Base-by-base conservation (phyloP, 2,329 filamentous ascomycete species). In the Drechmeria coniospora region DNA sequence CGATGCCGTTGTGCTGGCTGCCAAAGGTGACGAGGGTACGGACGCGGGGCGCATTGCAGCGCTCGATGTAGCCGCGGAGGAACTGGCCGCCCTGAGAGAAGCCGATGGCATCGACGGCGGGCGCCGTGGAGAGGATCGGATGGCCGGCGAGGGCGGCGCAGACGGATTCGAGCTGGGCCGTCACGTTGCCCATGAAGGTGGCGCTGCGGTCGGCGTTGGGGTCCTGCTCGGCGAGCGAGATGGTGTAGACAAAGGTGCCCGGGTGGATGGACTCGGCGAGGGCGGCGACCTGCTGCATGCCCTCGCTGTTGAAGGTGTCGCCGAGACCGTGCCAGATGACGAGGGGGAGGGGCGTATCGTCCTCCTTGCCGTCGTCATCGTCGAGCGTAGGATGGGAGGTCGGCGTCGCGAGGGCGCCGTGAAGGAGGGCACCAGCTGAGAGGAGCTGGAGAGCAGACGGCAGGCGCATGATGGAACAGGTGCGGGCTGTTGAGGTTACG, bases 41-140 rank as follows among this genome's bases (percentile, higher is more conserved):
- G 9, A 93, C 69, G 4, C 71, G 74, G 0, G 83, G 76, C 19
- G 43, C 45, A 50, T 84, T 90, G 63, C 90, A 98, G 23, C 82
- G 70, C 63, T 98, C 75, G 37, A 93, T 63, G 50, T 92, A 86
- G 15, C 68, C 90, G 33, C 90, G 75, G n/a, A 98, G 68, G 59
- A 98, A 94, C 51, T 93, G 82, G 2, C 90, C 90, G 36, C 90
- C 90, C 54, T 98, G 90, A 10, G 80, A 90, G 61, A 98, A 94
- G 16, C 90, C 90, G 20, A 98, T 59, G 19, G 86, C 87, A 54
- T 95, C 90, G 47, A 94, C 65, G 36, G 78, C 82, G 0, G 80
- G 79, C 1, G 81, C 80, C 6, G 77, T 80, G 31, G 77, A 77
- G 11, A 94, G 69, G 50, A 92, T 80, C 1, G 78, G 77, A 47